Base-by-base conservation (phyloP, 2,329 filamentous ascomycete species). In the Teratosphaeria gauchensis region DNA sequence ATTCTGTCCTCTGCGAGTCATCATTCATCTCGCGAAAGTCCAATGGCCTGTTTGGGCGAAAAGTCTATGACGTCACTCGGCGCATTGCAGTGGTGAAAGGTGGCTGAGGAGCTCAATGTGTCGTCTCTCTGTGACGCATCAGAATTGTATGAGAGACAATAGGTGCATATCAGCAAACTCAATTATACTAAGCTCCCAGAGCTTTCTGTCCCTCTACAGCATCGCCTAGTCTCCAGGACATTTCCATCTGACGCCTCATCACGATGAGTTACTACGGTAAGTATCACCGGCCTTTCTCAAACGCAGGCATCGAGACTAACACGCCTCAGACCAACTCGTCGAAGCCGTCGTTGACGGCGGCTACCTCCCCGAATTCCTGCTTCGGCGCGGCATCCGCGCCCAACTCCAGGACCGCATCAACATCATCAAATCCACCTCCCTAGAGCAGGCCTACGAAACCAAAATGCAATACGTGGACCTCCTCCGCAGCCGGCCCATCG, bases 401-500 rank as follows among this genome's bases (percentile, higher is more conserved):
- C 84, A 88, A 72, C 78, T 89, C 11, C 76, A 76, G n/a, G 77
- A 84, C 61, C 83, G 86, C 14, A 74, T 87, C 38, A 69, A 74
- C 42, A 76, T 76, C 46, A 85, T 88, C 63, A 72, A 76, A 30
- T 76, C 76, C 9, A 78, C 79, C 1, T 81, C 81, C 16, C 76
- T 85, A 3, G 74, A 76, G 57, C 76, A 78, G 30, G 78, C 77
- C 16, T 82, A 82, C 60, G 77, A 78, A 59, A 78, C 77, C 59
- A 89, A 88, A 70, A 85, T 87, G 80, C 74, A 74, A 28, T 88
- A 85, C 68, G 78, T 89, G 11, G 75, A 82, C 56, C 72, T 78
- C 3, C 76, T 88, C n/a, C 78, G 83, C 21, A 76, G 74, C 16
- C 76, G 80, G 38, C 84, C 85, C 11, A 88, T 89, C 62, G 86